Evolutionary conservation across 805 yeast genomes (phyloP), one percentile per base, ranked within the genome.

Genomic region (Ogataea saltuana): DNA sequence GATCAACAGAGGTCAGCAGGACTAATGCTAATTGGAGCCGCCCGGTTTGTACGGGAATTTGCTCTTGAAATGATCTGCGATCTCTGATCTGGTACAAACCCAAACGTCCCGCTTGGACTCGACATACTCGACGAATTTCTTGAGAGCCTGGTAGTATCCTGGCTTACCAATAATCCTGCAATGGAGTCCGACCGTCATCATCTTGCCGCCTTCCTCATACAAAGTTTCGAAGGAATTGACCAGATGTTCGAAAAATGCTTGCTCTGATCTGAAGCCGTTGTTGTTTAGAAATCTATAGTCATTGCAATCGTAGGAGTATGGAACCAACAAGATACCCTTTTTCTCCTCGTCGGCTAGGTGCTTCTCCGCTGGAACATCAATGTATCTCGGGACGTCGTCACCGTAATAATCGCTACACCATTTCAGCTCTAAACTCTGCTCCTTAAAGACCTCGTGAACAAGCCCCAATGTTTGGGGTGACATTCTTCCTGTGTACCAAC

Each of bases 141-240:
- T 52, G 35, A 67, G 53, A 9, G 68, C 70, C 36, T 54, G 61
- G 51, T 58, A 57, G 41, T 61, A 49, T 15, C 68, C 71, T 3
- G 71, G 70, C 45, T 65, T 65, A 16, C 67, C 70, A 30, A 65
- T 58, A 30, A 67, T 54, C 33, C 71, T 58, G 36, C 68, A 59
- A 44, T 67, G 71, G 36, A 67, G 48, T 8, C 68, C 69, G 18
- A 67, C 59, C 10, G 67, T 65, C 69, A 67, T 67, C 61, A 65
- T 64, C 45, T 67, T 64, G 8, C 59, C 58, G 5, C 68, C 71
- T 50, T 67, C 70, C 15, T 56, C 62, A 44, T 67, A 67, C 27
- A 67, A 51, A 16, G 60, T 55, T 39, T 67, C 71, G 46, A 68
- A 68, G 2, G 70, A 65, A 37, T 64, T 59, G 38, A 59, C 60